Evolutionary conservation across 2,329 filamentous ascomycete genomes (phyloP).

Genomic region (Colletotrichum spinosum): DNA sequence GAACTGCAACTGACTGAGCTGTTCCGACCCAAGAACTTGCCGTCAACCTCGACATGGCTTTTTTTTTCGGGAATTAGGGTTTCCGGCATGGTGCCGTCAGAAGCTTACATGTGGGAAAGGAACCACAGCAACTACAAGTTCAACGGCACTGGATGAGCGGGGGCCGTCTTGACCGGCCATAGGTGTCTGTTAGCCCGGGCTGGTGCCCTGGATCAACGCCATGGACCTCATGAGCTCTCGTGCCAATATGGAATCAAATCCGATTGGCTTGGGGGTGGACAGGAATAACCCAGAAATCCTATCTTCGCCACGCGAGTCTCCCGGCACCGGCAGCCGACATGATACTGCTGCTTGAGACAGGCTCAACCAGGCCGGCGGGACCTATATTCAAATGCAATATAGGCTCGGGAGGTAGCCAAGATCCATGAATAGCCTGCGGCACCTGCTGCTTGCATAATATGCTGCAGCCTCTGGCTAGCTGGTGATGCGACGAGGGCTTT

Average conservation of each 20-base stretch:
- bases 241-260: too few species aligned
- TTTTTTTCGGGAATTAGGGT: too few species aligned
- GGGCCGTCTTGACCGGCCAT: too few species aligned
- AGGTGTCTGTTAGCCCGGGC: too few species aligned
- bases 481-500: neutral
- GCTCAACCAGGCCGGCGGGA: neutral
- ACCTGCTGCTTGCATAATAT: neutral
- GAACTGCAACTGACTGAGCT: neutral
- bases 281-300: neutral
- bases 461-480: neutral
- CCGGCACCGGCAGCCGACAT: neutral
- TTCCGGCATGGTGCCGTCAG: too few species aligned
- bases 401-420: constrained; percentile 6
- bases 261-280: too few species aligned
- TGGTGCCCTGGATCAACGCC: too few species aligned
- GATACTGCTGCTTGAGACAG: neutral
- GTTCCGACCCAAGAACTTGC: neutral
- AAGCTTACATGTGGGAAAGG: too few species aligned
- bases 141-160: too few species aligned
- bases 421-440: neutral
- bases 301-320: neutral
- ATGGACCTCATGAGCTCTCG: too few species aligned
- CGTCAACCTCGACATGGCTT: too few species aligned
- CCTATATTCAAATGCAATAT: neutral
- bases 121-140: too few species aligned